phyloP scores from a whole-genome alignment of 805 yeast genomes.

The Saccharomyces mikatae region DNA sequence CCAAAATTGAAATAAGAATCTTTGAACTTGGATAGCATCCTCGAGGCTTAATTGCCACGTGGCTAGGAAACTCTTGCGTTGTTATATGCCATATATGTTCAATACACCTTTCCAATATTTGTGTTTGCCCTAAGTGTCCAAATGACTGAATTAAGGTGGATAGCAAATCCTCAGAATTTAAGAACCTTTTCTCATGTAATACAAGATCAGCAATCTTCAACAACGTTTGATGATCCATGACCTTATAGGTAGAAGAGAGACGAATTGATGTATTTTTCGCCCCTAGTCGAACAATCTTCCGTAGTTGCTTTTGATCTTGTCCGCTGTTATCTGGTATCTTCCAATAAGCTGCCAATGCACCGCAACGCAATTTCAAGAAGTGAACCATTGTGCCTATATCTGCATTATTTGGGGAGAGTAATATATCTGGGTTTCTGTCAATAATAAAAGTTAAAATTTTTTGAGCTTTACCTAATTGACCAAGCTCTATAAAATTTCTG shows the following conservation, averaged over 20 bases:
- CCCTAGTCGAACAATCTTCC: background rate
- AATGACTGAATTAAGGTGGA: slow-evolving; percentile 20
- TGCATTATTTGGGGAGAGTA: slow-evolving; percentile 1
- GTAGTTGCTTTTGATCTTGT: background rate
- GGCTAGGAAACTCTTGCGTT: background rate
- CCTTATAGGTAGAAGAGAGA: slow-evolving; percentile 7
- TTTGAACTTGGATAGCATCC: slow-evolving; percentile 12
- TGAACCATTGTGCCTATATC: slow-evolving; percentile 15
- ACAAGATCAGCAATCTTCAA: slow-evolving; percentile 10
- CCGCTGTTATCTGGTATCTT: background rate
- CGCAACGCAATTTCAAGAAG: slow-evolving; percentile 23
- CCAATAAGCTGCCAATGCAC: slow-evolving; percentile 21
- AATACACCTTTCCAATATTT: slow-evolving; percentile 14
- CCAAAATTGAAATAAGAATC: slow-evolving; percentile 16
- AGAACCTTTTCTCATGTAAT: slow-evolving; percentile 5
- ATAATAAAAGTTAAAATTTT: slow-evolving; percentile 13
- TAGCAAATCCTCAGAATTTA: slow-evolving; percentile 11
- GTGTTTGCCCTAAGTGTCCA: slow-evolving; percentile 16
- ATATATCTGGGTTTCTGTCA: slow-evolving; percentile 5
- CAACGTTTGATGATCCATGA: slow-evolving; percentile 9
- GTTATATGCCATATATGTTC: slow-evolving; percentile 14
- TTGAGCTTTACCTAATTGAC: slow-evolving; percentile 20
- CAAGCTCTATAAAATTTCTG: slow-evolving; percentile 10
- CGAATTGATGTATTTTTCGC: background rate
- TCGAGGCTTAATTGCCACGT: background rate